Base-by-base conservation (phyloP, 2,329 filamentous ascomycete genomes). In the Didymella sp. region DNA sequence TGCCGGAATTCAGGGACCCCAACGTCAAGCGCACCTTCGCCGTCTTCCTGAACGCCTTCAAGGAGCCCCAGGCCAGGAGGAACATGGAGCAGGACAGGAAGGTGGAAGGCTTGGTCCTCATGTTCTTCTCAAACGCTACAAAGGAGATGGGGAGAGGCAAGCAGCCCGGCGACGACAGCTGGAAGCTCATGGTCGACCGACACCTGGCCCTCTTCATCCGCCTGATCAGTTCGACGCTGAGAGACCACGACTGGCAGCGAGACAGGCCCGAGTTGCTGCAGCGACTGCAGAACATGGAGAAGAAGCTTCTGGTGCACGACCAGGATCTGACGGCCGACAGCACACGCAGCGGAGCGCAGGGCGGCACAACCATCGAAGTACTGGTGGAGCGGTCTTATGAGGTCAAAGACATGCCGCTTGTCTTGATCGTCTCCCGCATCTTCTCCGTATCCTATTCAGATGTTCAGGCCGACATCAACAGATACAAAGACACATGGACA, bases 351-450 rank as follows among this genome's bases (percentile, higher is more conserved):
- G 82, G 84, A 51, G 81, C 82, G 43, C 81, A 78, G 67, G 82
- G 87, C 13, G 77, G 87, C 31, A 85, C 85, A 44, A 90, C 89
- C 8, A 84, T 95, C 61, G 94, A 97, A 75, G 90, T 94, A 21
- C 84, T 90, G 54, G 86, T 92, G 2, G 92, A 94, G 11, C 80
- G 96, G 56, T 95, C 87, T 71, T 91, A 96, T 76, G 91, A 97
- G 76, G 89, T 98, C 72, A 96, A 95, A 77, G 95, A 99, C 73
- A 99, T 99, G 95, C 89, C 89, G 33, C 85, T 97, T 78, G 95
- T 96, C 25, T 89, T 95, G 73, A 85, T 89, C 31, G 93, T 99
- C 24, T 90, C 89, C 47, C 88, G 85, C 67, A 90, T 97, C 61
- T 99, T 98, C 77, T 90, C 89, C 41, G 83, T 94, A 57, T 87